Percentiles rank a stretch among this genome's conserved stretches.
Conservation (phyloP, 2,329 filamentous ascomycete species). For the Delphinella strobiligena region DNA sequence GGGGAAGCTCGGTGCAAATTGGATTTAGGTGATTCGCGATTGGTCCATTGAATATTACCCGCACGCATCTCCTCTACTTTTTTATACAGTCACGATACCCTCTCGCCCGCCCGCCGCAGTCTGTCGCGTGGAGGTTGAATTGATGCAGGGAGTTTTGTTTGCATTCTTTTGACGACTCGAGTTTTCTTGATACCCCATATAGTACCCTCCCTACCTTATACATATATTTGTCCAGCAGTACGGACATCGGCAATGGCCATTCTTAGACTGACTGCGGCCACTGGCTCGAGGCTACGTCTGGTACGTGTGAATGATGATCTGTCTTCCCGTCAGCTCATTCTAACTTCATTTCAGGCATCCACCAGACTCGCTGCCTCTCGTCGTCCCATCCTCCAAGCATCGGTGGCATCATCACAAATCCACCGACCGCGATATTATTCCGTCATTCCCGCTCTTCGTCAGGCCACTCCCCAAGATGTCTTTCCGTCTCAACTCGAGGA, state of each 20-base stretch:
- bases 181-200: background rate
- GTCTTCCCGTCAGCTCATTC: no score
- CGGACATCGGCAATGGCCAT: slow-evolving; percentile 1
- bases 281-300: slow-evolving; percentile 5
- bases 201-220: no score
- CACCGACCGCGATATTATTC: slow-evolving; percentile 7
- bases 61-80: no score
- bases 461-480: slow-evolving; percentile 29
- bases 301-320: background rate
- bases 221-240: no score
- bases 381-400: slow-evolving; percentile 2
- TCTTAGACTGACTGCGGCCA: slow-evolving; percentile 4
- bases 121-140: no score
- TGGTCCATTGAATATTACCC: no score
- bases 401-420: background rate
- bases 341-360: slow-evolving; percentile 4
- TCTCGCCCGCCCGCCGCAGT: no score
- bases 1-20: no score
- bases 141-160: no score
- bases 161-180: no score
- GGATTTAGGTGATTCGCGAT: no score
- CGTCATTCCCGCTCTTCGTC: slow-evolving; percentile 9
- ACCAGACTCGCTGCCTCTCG: slow-evolving; percentile 6
- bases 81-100: no score
- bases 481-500: slow-evolving; percentile 55